Percentiles rank a stretch among this genome's conserved stretches.
Evolutionary conservation across 2,329 filamentous ascomycete species (phyloP).

Genomic region (Alternaria sp.): DNA sequence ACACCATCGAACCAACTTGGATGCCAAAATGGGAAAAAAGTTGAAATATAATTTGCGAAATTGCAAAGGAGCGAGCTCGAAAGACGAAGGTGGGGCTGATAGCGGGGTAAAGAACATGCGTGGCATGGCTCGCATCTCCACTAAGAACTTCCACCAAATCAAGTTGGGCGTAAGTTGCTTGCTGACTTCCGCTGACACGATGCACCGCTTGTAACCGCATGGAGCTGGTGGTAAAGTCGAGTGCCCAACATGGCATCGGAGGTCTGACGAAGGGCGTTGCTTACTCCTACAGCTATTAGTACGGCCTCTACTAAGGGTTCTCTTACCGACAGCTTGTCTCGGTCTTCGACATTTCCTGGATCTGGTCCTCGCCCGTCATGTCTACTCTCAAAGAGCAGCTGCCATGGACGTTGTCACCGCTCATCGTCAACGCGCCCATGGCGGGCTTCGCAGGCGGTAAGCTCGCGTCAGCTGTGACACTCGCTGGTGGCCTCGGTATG

Average conservation of each 20-base stretch:
- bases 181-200: background rate
- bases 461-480: conserved; percentile 67
- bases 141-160: background rate
- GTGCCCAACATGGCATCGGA: background rate
- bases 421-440: conserved; percentile 73
- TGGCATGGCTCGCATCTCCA: background rate
- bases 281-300: background rate
- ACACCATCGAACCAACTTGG: conserved; percentile 27
- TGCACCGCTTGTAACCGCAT: background rate
- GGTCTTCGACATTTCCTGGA: background rate
- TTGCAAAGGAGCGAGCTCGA: background rate
- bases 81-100: background rate
- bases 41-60: background rate
- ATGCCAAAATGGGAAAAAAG: background rate
- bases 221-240: background rate
- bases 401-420: conserved; percentile 63
- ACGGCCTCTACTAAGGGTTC: background rate
- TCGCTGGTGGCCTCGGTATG: conserved; percentile 56
- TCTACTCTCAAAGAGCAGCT: conserved; percentile 20
- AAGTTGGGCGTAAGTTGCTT: background rate
- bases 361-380: conserved; percentile 7
- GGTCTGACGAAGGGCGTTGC: background rate
- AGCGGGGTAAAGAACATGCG: background rate
- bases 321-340: background rate
- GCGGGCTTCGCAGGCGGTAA: conserved; percentile 62